A percentile compares a stretch with the other conserved stretches of the same genome.
phyloP scores from a whole-genome alignment of 2,329 filamentous ascomycete species.

The Xylaria sp. region DNA sequence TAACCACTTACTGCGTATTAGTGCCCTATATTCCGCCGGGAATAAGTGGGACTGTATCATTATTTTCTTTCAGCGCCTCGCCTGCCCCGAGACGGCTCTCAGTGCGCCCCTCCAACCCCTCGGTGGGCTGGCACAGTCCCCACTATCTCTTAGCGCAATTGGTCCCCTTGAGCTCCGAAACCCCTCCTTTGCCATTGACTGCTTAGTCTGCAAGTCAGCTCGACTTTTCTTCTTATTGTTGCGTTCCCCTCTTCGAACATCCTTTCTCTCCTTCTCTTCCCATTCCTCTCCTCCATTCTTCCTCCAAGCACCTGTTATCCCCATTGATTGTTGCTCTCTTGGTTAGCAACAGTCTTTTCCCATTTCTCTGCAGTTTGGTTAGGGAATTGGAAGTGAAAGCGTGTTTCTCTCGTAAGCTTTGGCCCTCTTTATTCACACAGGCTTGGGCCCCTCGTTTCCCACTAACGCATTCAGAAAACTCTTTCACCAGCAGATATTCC shows the following conservation, averaged over 20 bases:
- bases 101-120: constrained; percentile 28
- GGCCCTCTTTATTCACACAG: not conserved
- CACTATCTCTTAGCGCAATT: constrained; percentile 27
- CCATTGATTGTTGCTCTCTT: constrained; percentile 37
- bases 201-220: constrained; percentile 29
- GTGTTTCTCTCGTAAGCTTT: constrained; percentile 43
- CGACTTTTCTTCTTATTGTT: constrained; percentile 33
- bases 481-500: constrained; percentile 37
- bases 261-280: constrained; percentile 29
- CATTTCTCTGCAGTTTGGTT: constrained; percentile 30
- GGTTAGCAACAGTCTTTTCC: constrained; percentile 32
- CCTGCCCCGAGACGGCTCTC: not conserved
- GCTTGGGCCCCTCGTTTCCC: not conserved
- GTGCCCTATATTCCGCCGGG: too few species aligned
- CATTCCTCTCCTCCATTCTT: constrained; percentile 25
- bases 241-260: constrained; percentile 24
- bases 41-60: too few species aligned
- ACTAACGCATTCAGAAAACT: constrained; percentile 39
- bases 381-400: constrained; percentile 43
- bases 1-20: too few species aligned
- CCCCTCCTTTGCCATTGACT: constrained; percentile 32
- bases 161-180: constrained; percentile 35
- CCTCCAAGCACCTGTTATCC: constrained; percentile 30
- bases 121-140: constrained; percentile 24
- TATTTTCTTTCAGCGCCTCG: too few species aligned